phyloP scores from a whole-genome alignment of 257 asterid genomes.

The Buddleja alternifolia region DNA sequence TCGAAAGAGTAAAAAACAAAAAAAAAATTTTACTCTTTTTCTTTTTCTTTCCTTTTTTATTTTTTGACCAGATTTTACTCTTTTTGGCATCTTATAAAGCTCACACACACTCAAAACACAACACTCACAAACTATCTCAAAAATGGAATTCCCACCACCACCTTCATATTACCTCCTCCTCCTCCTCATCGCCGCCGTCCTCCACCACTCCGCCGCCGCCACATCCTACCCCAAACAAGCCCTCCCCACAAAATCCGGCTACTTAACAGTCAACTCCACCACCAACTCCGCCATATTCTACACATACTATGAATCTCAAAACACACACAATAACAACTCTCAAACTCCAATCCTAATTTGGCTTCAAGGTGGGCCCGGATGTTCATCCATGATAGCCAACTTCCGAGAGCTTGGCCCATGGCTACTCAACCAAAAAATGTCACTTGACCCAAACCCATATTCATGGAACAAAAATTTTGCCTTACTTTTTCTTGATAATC shows the following conservation, averaged over 20 bases:
- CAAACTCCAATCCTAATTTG: conserved; percentile 76
- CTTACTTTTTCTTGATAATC: conserved; percentile 76
- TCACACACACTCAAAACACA: conserved; percentile 3
- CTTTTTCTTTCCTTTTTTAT: too few species aligned
- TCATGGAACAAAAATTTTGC: conserved; percentile 80
- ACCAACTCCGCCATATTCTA: conserved; percentile 75
- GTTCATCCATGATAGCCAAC: conserved; percentile 85
- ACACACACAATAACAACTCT: conserved; percentile 29
- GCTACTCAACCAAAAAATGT: conserved; percentile 47
- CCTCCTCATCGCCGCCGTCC: conserved; percentile 34
- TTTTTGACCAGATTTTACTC: too few species aligned
- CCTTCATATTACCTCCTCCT: conserved; percentile 42
- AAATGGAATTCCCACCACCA: conserved; percentile 40
- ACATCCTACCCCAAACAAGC: conserved; percentile 57
- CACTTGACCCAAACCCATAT: conserved; percentile 50
- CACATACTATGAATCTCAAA: conserved; percentile 74
- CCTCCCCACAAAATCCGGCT: conserved; percentile 84
- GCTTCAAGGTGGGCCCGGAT: conserved; percentile 95
- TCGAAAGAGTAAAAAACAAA: too few species aligned
- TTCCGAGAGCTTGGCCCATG: conserved; percentile 77
- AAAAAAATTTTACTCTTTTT: too few species aligned
- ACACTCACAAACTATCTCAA: conserved; percentile 13
- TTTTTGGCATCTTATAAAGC: conserved; percentile 36
- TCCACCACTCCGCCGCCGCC: conserved; percentile 32
- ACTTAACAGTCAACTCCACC: conserved; percentile 74